Base-by-base conservation (phyloP, 768 basidiomycete species). In the Pleurotus tuoliensis region DNA sequence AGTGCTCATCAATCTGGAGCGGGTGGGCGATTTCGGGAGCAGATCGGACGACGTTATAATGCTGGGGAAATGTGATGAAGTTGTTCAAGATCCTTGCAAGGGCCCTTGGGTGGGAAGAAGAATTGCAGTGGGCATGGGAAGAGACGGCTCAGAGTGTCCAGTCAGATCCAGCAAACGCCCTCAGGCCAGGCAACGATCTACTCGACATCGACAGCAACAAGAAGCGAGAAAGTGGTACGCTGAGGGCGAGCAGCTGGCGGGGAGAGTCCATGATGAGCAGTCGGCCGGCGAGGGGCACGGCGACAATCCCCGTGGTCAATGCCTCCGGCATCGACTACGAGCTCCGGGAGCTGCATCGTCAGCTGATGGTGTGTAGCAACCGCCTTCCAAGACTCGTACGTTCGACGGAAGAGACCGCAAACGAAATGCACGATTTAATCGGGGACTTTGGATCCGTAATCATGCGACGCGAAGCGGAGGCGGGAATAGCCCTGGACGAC, bases 1-100 rank as follows among this genome's bases (percentile, higher is more conserved):
- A 1, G 78, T 96, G n/a, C 79, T 98, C 27, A 86, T 98, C 70
- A 97, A 97, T 67, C 76, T 93, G 44, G 93, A 96, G 58, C 69
- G 69, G 1, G 95, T 92, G 1, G 93, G 94, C 1, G 73, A 83
- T 63, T 77, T 90, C 49, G 77, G 84, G 2, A 66, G 64, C 18
- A 70, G 74, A 30, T 62, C 74, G 13, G 77, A 84, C 55, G 88
- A 91, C 62, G 73, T 89, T 2, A 71, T 89, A 41, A 68, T 84
- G 1, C 76, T 92, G 4, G 86, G 86, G 11, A 81, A 84, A 62
- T 90, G 90, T 61, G 91, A 93, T 68, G 80, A 83, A 1, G 74
- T 84, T 44, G 79, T 92, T 9, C 70, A 72, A 38, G 71, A 83
- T n/a, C 51, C 73, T 94, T 15, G 86, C 82, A 62, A 71, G 73